These are phyloP conservation scores for Hibiscus trionum DNA, from an alignment of 345 rosid species.

Conservation along the genomic window DNA sequence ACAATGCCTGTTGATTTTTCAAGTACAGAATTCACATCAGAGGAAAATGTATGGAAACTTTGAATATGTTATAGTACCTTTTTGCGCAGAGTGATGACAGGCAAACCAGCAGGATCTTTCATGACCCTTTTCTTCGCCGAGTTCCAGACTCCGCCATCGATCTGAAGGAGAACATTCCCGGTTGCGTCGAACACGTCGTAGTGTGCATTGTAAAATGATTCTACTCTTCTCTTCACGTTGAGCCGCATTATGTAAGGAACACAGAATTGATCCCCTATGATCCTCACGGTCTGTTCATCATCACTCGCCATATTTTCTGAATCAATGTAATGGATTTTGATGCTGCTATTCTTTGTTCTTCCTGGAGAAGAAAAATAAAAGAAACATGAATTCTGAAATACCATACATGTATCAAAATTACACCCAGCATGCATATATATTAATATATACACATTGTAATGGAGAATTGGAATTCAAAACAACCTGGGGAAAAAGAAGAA, in stretches of 20 bases:
- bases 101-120: constrained; percentile 62
- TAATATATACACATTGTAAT: background rate
- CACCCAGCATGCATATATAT: background rate
- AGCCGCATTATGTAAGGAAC: constrained; percentile 53
- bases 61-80: constrained; percentile 29
- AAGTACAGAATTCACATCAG: too few relatives aligned
- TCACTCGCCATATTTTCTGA: background rate
- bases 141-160: constrained; percentile 61
- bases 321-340: background rate
- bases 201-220: constrained; percentile 31
- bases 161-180: constrained; percentile 54
- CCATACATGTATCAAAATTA: too few relatives aligned
- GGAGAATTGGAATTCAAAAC: background rate
- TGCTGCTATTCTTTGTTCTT: background rate
- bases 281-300: constrained; percentile 28
- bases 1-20: constrained; percentile 22
- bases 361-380: too few relatives aligned
- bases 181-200: constrained; percentile 45
- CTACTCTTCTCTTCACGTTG: constrained; percentile 47
- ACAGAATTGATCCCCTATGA: constrained; percentile 21
- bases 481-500: background rate
- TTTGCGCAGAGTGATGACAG: constrained; percentile 48
- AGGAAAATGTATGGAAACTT: background rate
- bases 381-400: too few relatives aligned
- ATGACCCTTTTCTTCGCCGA: constrained; percentile 37